Conservation (phyloP, 345 rosid species). For the Luvunga scandens region DNA sequence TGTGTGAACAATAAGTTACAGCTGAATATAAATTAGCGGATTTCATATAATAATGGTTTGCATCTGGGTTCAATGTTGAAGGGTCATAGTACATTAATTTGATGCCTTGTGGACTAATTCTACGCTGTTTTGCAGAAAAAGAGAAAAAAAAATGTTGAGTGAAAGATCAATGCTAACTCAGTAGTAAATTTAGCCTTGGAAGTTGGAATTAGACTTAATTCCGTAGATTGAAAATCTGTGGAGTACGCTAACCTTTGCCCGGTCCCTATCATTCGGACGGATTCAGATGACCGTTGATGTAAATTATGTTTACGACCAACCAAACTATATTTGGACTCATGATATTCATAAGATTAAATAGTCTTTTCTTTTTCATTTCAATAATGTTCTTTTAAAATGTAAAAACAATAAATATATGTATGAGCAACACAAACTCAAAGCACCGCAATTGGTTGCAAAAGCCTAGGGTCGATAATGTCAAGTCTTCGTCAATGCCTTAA, state of each 20-base stretch:
- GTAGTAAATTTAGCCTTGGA: not conserved
- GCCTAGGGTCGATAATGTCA: slow-evolving; percentile 2
- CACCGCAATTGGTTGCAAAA: slow-evolving; percentile 22
- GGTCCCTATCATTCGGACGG: too few species aligned
- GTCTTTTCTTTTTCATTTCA: too few species aligned
- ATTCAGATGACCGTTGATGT: too few species aligned
- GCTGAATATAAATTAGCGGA: too few species aligned
- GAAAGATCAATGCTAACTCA: not conserved
- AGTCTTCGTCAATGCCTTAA: slow-evolving; percentile 7
- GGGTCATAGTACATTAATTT: not conserved
- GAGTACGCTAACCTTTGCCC: too few species aligned
- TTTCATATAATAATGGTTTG: not conserved
- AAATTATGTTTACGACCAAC: too few species aligned
- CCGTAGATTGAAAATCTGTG: too few species aligned
- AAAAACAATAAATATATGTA: not conserved
- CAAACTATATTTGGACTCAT: too few species aligned
- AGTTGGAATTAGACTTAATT: not conserved
- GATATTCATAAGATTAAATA: too few species aligned
- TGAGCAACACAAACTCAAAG: not conserved
- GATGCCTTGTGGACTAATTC: not conserved
- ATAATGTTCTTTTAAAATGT: too few species aligned
- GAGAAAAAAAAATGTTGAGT: too few species aligned
- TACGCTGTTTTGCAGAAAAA: not conserved
- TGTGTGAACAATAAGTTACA: too few species aligned
- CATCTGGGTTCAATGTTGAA: not conserved